phyloP scores from a whole-genome alignment of 2,329 filamentous ascomycete genomes.

The Penicillium sp. region DNA sequence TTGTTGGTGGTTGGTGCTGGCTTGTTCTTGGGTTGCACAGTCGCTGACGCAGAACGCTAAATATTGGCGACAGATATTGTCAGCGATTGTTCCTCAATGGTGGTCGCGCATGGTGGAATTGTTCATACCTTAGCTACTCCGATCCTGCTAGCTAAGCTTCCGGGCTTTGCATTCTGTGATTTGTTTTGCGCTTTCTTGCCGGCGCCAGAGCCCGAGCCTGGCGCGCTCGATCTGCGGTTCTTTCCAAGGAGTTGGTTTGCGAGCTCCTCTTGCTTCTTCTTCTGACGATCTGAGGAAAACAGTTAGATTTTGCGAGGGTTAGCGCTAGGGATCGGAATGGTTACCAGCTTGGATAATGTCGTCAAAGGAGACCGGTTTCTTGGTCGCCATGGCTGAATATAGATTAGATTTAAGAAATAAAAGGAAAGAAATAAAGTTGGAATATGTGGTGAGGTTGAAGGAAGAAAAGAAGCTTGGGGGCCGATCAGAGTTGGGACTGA shows the following conservation, averaged over 20 bases:
- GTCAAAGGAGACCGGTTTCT: slow-evolving; percentile 47
- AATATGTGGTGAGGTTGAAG: neutral
- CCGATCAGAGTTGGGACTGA: slow-evolving; percentile 2
- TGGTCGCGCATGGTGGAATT: neutral
- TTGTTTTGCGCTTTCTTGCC: slow-evolving; percentile 26
- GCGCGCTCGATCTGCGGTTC: slow-evolving; percentile 50
- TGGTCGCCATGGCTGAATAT: slow-evolving; percentile 36
- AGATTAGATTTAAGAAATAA: neutral
- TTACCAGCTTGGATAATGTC: slow-evolving; percentile 53
- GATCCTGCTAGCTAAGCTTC: slow-evolving; percentile 58
- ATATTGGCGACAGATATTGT: neutral
- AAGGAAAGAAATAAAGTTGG: neutral
- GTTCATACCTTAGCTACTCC: slow-evolving; percentile 55
- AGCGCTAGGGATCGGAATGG: neutral
- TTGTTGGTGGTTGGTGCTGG: slow-evolving; percentile 31
- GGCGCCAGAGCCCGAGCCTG: slow-evolving; percentile 40
- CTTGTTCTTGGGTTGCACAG: slow-evolving; percentile 39
- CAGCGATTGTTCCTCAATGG: neutral
- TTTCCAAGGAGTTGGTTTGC: slow-evolving; percentile 60
- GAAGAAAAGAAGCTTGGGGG: slow-evolving; percentile 16
- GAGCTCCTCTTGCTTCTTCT: slow-evolving; percentile 56
- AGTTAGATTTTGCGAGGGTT: slow-evolving; percentile 5
- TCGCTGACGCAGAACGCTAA: slow-evolving; percentile 44
- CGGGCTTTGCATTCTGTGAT: slow-evolving; percentile 44
- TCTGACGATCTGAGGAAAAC: slow-evolving; percentile 47